Base-by-base conservation (phyloP, 176 grass and related monocot species). In the Phoenix roebelenii region DNA sequence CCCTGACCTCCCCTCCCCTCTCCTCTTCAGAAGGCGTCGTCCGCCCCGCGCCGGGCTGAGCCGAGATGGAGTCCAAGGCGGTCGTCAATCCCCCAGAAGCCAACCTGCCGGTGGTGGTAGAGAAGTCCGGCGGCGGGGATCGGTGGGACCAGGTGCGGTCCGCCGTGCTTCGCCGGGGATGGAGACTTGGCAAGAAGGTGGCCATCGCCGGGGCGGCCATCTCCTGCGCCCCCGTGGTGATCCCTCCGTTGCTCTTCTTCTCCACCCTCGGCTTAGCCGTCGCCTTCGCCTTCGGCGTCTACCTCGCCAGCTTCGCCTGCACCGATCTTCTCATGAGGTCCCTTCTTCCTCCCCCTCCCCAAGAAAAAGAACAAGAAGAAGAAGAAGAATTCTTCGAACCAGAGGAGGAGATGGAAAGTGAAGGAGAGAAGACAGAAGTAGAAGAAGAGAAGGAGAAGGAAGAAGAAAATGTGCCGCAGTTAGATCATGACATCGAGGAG, bases 231-330 rank as follows among this genome's bases (percentile, higher is more conserved):
- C 71, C 71, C 6, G 18, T 74, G 23, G 58, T 64, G 49, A 35
- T 74, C 12, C 71, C 71, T 18, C 59, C 59, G 53, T 16, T 74
- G 6, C 25, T 74, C n/a, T 4, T 74, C 17, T 57, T 64, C 25
- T 74, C 71, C 16, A 60, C 58, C 18, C 55, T 74, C n/a, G 71
- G 71, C 17, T 52, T 74, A 17, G 71, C 71, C 23, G 9, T 74
- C 2, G 61, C 71, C 0, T 25, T 74, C 0, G 59, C 71, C 55
- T 59, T 59, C 25, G 57, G 57, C 57, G 57, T 17, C 25, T 60
- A 60, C 25, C 16, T 60, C 58, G 25, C 58, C 25, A n/a, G 24
- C 58, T 16, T 60, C 58, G 25, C 58, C 15, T 60, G 25, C 25
- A 60, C 58, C 58, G 58, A 60, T 25, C 58, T 12, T 25, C 58